These are phyloP conservation scores for Suillus placidus DNA, from an alignment of 768 basidiomycete species.

Conservation along the genomic window DNA sequence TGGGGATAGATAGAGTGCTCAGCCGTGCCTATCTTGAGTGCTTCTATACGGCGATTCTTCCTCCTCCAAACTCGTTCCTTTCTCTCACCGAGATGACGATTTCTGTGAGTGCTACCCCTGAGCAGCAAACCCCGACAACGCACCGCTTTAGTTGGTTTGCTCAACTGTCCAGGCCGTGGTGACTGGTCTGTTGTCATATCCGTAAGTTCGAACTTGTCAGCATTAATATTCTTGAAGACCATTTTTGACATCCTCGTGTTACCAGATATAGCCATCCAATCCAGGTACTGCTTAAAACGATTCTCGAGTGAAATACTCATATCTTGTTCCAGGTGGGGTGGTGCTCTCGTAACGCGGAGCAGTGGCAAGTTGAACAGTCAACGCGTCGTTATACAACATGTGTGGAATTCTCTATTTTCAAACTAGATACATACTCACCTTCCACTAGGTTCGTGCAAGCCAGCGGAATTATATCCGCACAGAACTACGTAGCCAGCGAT, in stretches of 20 bases:
- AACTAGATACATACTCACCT: neutral
- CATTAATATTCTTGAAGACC: conserved; percentile 9
- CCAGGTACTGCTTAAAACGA: conserved; percentile 31
- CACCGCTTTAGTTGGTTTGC: neutral
- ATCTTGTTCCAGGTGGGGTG: conserved; percentile 44
- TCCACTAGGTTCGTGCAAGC: conserved; percentile 45
- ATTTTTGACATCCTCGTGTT: conserved; percentile 12
- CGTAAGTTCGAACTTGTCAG: conserved; percentile 29
- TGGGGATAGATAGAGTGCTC: neutral
- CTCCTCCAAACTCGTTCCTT: neutral
- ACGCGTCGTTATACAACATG: conserved; percentile 64
- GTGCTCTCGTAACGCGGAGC: conserved; percentile 65
- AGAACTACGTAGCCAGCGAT: conserved; percentile 62
- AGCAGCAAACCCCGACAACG: neutral
- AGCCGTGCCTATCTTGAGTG: neutral
- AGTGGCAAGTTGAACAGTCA: conserved; percentile 61
- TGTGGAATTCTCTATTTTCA: conserved; percentile 8
- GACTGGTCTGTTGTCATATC: conserved; percentile 48
- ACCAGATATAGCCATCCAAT: conserved; percentile 53
- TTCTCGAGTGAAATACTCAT: neutral
- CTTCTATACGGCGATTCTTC: neutral
- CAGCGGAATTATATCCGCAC: conserved; percentile 45
- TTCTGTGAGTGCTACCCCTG: neutral
- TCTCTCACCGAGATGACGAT: neutral
- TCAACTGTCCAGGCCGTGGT: conserved; percentile 38